Base-by-base conservation (phyloP, 305 asterid genomes). In the Fraxinus latifolia region DNA sequence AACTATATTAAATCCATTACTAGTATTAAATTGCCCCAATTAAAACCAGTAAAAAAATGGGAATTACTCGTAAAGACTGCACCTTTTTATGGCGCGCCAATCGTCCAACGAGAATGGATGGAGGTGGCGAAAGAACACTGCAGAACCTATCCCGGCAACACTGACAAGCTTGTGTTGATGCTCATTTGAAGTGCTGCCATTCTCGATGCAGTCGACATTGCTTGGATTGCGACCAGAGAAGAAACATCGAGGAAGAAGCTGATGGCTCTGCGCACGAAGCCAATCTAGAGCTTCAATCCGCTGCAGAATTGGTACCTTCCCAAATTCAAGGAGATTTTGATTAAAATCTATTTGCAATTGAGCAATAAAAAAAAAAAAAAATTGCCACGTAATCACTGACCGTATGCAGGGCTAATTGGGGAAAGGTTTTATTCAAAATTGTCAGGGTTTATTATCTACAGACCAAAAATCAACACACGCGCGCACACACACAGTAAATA, bases 111-210 rank as follows among this genome's bases (percentile, higher is more conserved):
- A 93, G 80, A 95, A 95, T 0, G 97, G 93, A 29, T 76, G 85
- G 76, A 89, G 87, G 82, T 89, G 89, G 77, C 95, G 91, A 87
- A 95, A 95, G 90, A 90, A 93, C 83, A 95, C 97, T 0, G 99
- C 97, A 0, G 99, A 89, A 1, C 99, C 99, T 0, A 95, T 75
- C 5, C 99, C 99, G 65, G 99, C 98, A 37, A 95, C 93, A 72
- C 97, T 94, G 77, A 93, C 88, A 55, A 93, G 86, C 84, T 89
- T 91, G 21, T 79, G 80, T 7, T 84, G 86, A 68, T 85, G 76
- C 19, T 60, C 79, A 4, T 82, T 0, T 1, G 87, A 53, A 58
- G 87, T 37, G 36, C 42, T 25, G 15, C 65, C 87, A 76, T 82
- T 80, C 9, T 85, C 79, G 67, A 86, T 81, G 14, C 85, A 82